Evolutionary conservation across 148 eudicot species (phyloP), one percentile per base, ranked within the genome.

Genomic region (Arctostaphylos glauca): DNA sequence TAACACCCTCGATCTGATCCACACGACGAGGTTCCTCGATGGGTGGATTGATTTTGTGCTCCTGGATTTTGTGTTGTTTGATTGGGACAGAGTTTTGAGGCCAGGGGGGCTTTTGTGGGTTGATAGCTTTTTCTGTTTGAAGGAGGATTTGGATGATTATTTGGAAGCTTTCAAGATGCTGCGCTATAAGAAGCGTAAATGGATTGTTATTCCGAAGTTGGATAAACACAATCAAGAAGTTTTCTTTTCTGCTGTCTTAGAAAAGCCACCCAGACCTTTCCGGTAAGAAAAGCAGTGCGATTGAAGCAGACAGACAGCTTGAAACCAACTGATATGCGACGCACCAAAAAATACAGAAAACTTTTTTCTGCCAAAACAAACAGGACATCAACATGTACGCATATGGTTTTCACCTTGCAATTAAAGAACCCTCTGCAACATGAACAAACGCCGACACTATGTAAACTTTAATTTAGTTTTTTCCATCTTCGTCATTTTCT

Each of bases 41-140:
- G 89, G 88, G 1, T 88, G 92, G 91, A 88, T 88, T 2, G 88
- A 86, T 71, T 87, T 76, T 5, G 82, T 86, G 80, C 50, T 90
- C 58, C 53, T 92, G 75, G 90, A 92, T 46, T 92, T 92, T 55
- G 81, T 90, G n/a, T 49, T 90, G 77, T 92, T 82, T 47, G 92
- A 90, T 67, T 87, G 89, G 90, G 91, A 92, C 76, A 83, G 94
- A 66, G 89, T 85, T 50, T 66, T 92, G 80, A 87, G 94, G 86
- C 91, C 92, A 0, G 94, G 92, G 10, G 94, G 92, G 10, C 48
- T 92, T 59, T 60, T 92, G 66, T 90, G 92, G 94, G 84, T 92
- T 14, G 94, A 92, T 48, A 86, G 86, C 79, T 92, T 92, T 85
- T 92, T 90, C 78, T 92, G 94, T 75, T 38, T 25, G 38, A 85